These are phyloP conservation scores for Candida quercuum DNA, from an alignment of 805 yeast genomes.

Conservation along the genomic window DNA sequence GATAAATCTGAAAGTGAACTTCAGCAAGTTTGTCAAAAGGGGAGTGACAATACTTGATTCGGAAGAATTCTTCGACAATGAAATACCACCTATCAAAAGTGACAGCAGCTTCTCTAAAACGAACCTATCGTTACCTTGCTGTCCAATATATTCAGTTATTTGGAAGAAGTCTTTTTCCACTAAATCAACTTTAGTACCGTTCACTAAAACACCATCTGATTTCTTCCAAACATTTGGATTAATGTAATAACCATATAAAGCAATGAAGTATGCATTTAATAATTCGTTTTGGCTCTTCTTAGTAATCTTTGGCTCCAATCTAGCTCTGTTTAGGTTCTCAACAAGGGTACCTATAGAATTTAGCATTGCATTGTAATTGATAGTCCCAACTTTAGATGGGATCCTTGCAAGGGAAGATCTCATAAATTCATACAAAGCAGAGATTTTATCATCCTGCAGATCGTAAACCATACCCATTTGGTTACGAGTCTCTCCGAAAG, in stretches of 20 bases:
- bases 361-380: slow-evolving; percentile 31
- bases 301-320: slow-evolving; percentile 8
- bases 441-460: slow-evolving; percentile 19
- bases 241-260: slow-evolving; percentile 38
- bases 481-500: slow-evolving; percentile 62
- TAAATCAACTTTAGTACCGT: slow-evolving; percentile 24
- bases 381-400: slow-evolving; percentile 31
- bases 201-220: slow-evolving; percentile 19
- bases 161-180: slow-evolving; percentile 30
- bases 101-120: slow-evolving; percentile 29
- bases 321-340: slow-evolving; percentile 22
- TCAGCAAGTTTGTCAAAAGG: slow-evolving; percentile 24
- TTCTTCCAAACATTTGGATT: slow-evolving; percentile 36
- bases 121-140: slow-evolving; percentile 8
- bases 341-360: slow-evolving; percentile 26
- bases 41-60: slow-evolving; percentile 3
- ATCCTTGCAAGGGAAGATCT: slow-evolving; percentile 40
- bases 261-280: slow-evolving; percentile 23
- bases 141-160: slow-evolving; percentile 14
- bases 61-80: slow-evolving; percentile 12
- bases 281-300: slow-evolving; percentile 13
- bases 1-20: slow-evolving; percentile 37
- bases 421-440: slow-evolving; percentile 38
- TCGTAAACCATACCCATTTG: slow-evolving; percentile 54
- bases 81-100: slow-evolving; percentile 34